Evolutionary conservation across 2,329 filamentous ascomycete species (phyloP).

Genomic region (Colletotrichum plurivorum): DNA sequence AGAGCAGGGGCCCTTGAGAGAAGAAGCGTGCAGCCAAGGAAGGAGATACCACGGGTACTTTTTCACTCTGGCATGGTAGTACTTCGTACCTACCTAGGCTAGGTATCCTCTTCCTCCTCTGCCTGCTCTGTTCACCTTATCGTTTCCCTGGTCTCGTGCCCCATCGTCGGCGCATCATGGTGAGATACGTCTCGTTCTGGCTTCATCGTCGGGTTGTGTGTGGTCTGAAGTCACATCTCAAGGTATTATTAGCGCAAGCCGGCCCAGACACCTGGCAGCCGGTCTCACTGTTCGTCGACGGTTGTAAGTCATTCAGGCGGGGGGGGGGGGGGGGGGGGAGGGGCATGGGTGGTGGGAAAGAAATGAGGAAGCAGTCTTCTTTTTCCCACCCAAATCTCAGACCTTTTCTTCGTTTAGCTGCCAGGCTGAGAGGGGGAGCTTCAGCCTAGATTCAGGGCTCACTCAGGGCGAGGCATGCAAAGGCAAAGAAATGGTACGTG

Average conservation of each 20-base stretch:
- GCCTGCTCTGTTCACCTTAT: not conserved
- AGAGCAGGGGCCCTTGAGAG: constrained; percentile 14
- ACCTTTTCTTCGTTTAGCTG: not conserved
- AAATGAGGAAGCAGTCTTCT: not conserved
- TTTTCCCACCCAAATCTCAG: not conserved
- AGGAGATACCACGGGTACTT: not conserved
- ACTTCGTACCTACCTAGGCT: not conserved
- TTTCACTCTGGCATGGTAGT: not conserved
- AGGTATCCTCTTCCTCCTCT: not conserved
- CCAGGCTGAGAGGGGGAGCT: not conserved
- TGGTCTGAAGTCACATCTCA: not conserved
- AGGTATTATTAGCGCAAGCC: not conserved
- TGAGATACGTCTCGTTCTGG: constrained; percentile 13
- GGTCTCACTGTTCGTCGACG: constrained; percentile 3
- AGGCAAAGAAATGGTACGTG: no score
- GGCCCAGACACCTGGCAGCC: constrained; percentile 16
- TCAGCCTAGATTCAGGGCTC: not conserved
- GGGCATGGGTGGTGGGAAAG: not conserved
- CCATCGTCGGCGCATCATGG: not conserved
- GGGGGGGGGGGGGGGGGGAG: not conserved
- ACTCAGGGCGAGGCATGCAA: no score
- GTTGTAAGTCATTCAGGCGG: not conserved
- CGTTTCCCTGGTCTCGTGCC: not conserved
- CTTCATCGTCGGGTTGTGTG: not conserved
- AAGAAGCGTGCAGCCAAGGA: constrained; percentile 1